These are phyloP conservation scores for Blastobotrys muscicola DNA, from an alignment of 805 yeast genomes.

Conservation along the genomic window DNA sequence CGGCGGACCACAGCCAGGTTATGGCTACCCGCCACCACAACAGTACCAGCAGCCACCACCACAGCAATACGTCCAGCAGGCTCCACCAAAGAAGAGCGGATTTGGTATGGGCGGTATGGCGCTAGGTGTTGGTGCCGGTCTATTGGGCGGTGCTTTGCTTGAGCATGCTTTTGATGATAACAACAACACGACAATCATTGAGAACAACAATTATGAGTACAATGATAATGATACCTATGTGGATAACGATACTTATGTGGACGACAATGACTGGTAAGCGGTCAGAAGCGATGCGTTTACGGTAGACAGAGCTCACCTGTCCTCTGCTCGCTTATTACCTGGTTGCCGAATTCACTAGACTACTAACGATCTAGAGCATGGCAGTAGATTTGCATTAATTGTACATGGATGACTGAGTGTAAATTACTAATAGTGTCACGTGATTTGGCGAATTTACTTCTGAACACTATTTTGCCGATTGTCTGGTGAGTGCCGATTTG, in stretches of 20 bases:
- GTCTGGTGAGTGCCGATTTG: too few species aligned
- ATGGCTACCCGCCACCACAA: constrained; percentile 13
- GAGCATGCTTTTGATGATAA: constrained; percentile 28
- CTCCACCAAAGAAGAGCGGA: constrained; percentile 25
- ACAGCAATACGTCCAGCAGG: constrained; percentile 28
- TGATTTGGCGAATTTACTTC: too few species aligned
- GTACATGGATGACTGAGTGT: not conserved
- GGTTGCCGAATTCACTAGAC: too few species aligned
- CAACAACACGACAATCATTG: constrained; percentile 27
- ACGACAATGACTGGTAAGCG: constrained; percentile 19
- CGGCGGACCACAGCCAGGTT: constrained; percentile 5
- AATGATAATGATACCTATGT: constrained; percentile 29
- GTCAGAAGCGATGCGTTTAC: too few species aligned
- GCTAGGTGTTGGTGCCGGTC: constrained; percentile 48
- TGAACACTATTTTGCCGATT: too few species aligned
- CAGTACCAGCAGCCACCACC: constrained; percentile 21
- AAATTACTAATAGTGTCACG: too few species aligned
- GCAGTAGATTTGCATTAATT: too few species aligned
- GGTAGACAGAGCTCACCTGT: too few species aligned
- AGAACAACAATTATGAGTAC: constrained; percentile 30
- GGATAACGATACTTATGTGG: constrained; percentile 26
- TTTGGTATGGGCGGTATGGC: constrained; percentile 36
- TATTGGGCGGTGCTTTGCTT: constrained; percentile 50
- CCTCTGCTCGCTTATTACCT: too few species aligned
- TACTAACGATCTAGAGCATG: too few species aligned